Evolutionary conservation across 2,329 filamentous ascomycete species (phyloP).

Genomic region (Pseudogymnoascus sp.): DNA sequence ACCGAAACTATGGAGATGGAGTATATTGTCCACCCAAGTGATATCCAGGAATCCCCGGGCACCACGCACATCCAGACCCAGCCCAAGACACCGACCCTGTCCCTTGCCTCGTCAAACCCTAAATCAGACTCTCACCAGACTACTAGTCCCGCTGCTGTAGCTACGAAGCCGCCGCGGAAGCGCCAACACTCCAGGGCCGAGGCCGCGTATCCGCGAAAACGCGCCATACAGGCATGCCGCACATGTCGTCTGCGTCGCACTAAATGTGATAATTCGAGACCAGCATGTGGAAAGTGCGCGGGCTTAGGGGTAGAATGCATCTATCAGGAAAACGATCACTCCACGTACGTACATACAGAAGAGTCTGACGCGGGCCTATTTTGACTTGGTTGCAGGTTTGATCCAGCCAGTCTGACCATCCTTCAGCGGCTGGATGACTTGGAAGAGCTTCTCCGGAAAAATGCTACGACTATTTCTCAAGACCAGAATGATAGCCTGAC

Average conservation of each 20-base stretch:
- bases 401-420: conserved; percentile 14
- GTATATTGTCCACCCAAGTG: conserved; percentile 7
- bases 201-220: conserved; percentile 21
- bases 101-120: neutral
- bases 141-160: neutral
- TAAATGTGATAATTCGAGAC: conserved; percentile 28
- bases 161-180: conserved; percentile 6
- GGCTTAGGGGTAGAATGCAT: conserved; percentile 27
- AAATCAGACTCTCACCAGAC: neutral
- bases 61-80: neutral
- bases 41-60: conserved; percentile 4
- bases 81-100: neutral
- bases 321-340: conserved; percentile 18
- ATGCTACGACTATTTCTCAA: neutral
- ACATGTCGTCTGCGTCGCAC: conserved; percentile 26
- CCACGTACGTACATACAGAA: neutral
- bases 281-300: conserved; percentile 26
- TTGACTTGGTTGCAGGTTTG: conserved; percentile 9
- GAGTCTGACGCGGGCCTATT: neutral
- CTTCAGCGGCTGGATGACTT: conserved; percentile 13
- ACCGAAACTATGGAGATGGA: conserved; percentile 7
- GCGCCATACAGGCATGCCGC: conserved; percentile 28
- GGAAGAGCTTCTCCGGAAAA: conserved; percentile 13
- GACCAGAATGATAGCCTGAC: neutral
- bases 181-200: neutral